Percentiles rank a stretch among this genome's conserved stretches.
phyloP scores from a whole-genome alignment of 2,329 filamentous ascomycete species.

The Diaporthe sp. region DNA sequence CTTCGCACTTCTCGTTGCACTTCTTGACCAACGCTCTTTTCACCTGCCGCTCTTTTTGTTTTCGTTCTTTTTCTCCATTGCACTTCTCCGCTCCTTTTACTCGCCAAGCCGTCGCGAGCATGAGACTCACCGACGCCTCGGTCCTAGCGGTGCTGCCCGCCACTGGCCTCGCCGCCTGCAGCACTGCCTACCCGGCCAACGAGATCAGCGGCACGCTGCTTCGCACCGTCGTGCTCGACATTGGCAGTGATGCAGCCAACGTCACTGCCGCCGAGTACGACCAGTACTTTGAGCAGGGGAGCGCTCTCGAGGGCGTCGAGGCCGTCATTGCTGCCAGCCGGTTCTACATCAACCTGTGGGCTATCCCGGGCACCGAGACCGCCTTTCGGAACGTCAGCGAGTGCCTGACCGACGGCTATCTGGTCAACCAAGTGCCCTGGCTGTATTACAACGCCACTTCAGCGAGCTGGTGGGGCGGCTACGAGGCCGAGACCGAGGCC shows the following conservation, averaged over 20 bases:
- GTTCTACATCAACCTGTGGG: slow-evolving; percentile 16
- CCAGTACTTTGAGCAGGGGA: slow-evolving; percentile 26
- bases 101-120: background rate
- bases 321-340: background rate
- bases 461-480: slow-evolving; percentile 2
- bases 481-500: slow-evolving; percentile 5
- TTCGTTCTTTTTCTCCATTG: background rate
- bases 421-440: slow-evolving; percentile 4
- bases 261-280: slow-evolving; percentile 13
- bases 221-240: slow-evolving; percentile 3
- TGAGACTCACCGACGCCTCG: background rate
- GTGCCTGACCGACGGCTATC: background rate
- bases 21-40: background rate
- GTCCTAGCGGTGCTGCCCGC: slow-evolving; percentile 2
- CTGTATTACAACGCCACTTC: background rate
- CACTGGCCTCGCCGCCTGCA: background rate
- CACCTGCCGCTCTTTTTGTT: background rate
- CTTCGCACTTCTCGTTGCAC: background rate
- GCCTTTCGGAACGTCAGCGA: background rate
- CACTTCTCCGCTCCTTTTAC: background rate
- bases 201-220: slow-evolving; percentile 19
- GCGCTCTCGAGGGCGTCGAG: slow-evolving; percentile 9
- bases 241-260: slow-evolving; percentile 12
- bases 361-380: background rate
- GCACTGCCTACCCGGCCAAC: background rate